A percentile compares a stretch with the other conserved stretches of the same genome.
These are phyloP conservation scores for Colletotrichum kahawae DNA, from an alignment of 2,329 filamentous ascomycete species.

Conservation along the genomic window DNA sequence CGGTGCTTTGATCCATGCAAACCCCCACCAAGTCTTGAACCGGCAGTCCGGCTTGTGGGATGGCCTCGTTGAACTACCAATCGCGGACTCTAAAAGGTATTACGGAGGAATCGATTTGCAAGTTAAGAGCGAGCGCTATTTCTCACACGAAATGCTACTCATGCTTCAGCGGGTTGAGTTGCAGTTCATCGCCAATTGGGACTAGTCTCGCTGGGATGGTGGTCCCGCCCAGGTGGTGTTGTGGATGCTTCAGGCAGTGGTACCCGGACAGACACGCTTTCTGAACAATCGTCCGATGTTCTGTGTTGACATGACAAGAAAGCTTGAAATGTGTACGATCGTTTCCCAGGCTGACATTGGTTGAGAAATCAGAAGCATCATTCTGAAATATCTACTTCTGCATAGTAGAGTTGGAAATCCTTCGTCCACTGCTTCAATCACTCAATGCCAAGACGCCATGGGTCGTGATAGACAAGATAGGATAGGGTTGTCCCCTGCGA, in stretches of 20 bases:
- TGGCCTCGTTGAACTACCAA: not conserved
- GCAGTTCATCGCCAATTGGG: not conserved
- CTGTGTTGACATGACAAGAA: not conserved
- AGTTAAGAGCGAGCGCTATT: not conserved
- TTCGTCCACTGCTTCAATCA: not conserved
- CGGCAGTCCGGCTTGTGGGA: not conserved
- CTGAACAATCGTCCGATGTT: not conserved
- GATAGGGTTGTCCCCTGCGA: not conserved
- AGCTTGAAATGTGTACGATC: not conserved
- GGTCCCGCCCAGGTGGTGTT: not conserved
- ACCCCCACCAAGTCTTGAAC: not conserved
- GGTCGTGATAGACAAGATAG: not conserved
- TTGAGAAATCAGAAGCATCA: not conserved
- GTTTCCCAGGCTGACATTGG: not conserved
- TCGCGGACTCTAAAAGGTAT: not conserved
- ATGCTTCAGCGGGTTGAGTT: not conserved
- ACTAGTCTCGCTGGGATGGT: not conserved
- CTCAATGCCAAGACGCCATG: not conserved
- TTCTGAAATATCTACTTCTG: not conserved
- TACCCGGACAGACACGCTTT: not conserved
- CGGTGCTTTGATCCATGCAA: not conserved
- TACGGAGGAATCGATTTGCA: not conserved
- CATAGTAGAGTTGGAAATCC: not conserved
- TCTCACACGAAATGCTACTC: not conserved
- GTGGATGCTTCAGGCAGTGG: not conserved